phyloP scores from a whole-genome alignment of 139 green algal species.

The Astrephomene gubernaculifera region DNA sequence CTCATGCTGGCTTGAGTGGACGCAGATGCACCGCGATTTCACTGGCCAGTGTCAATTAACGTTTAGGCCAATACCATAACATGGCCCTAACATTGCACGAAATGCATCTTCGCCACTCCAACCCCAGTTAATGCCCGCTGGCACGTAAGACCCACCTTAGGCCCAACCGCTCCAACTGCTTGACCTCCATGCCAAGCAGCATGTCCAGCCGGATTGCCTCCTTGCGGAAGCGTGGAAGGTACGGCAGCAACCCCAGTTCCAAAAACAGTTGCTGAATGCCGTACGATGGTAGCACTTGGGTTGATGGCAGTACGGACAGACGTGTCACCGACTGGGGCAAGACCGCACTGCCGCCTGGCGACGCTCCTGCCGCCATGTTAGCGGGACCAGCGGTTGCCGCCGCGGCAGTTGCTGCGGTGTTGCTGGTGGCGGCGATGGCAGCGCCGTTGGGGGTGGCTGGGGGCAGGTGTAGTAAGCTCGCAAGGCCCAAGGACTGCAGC shows the following conservation, averaged over 20 bases:
- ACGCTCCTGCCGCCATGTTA: too few relatives aligned
- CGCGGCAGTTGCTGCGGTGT: neutral
- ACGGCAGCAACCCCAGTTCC: constrained; percentile 44
- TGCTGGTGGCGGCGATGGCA: neutral
- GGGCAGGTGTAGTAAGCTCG: neutral
- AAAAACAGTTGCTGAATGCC: constrained; percentile 6
- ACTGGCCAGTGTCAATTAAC: too few relatives aligned
- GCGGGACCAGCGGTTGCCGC: neutral
- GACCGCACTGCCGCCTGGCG: neutral
- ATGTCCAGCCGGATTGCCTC: constrained; percentile 52
- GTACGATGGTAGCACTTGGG: constrained; percentile 27
- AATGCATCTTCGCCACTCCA: too few relatives aligned
- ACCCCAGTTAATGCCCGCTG: neutral
- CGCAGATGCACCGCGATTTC: too few relatives aligned
- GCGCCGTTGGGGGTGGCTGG: neutral
- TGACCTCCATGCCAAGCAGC: constrained; percentile 43
- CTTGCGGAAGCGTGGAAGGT: constrained; percentile 30
- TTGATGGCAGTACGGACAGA: too few relatives aligned
- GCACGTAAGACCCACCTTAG: neutral
- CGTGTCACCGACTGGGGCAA: neutral
- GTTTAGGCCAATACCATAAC: too few relatives aligned
- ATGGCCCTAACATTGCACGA: too few relatives aligned
- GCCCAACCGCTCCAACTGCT: constrained; percentile 43
- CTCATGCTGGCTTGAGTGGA: too few relatives aligned
- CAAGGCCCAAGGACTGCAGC: too few relatives aligned